A percentile compares a stretch with the other conserved stretches of the same genome.
Conservation (phyloP, 2,329 filamentous ascomycete genomes). For the Claviceps sp. region DNA sequence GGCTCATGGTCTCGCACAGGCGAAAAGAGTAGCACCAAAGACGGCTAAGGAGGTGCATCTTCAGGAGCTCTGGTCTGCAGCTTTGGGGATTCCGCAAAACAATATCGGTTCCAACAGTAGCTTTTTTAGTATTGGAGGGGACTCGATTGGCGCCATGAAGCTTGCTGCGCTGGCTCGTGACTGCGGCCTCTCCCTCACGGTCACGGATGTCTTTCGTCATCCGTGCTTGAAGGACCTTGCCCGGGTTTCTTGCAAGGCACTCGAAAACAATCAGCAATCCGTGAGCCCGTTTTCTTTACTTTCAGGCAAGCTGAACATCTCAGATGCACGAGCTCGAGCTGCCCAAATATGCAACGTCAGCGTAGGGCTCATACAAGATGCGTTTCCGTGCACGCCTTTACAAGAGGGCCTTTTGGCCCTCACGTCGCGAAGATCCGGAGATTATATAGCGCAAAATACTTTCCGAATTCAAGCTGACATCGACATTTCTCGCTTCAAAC, state of each 20-base stretch:
- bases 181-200: conserved; percentile 22
- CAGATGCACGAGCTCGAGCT: neutral
- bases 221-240: conserved; percentile 4
- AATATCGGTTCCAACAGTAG: conserved; percentile 5
- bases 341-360: neutral
- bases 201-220: conserved; percentile 23
- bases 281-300: conserved; percentile 1
- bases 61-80: conserved; percentile 5
- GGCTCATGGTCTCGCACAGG: neutral
- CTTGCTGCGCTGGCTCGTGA: conserved; percentile 25
- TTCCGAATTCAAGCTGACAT: neutral
- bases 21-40: neutral
- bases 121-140: conserved; percentile 7
- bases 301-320: neutral
- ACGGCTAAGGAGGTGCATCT: conserved; percentile 2
- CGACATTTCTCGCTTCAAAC: neutral
- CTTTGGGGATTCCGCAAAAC: conserved; percentile 3
- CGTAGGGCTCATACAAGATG: neutral
- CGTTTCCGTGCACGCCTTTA: conserved; percentile 3
- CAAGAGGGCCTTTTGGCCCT: conserved; percentile 4
- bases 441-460: conserved; percentile 1
- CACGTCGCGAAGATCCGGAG: neutral
- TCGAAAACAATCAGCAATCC: neutral
- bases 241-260: neutral
- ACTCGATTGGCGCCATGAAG: conserved; percentile 14